phyloP scores from a whole-genome alignment of 2,329 filamentous ascomycete genomes.

The Ophiostoma quercus region DNA sequence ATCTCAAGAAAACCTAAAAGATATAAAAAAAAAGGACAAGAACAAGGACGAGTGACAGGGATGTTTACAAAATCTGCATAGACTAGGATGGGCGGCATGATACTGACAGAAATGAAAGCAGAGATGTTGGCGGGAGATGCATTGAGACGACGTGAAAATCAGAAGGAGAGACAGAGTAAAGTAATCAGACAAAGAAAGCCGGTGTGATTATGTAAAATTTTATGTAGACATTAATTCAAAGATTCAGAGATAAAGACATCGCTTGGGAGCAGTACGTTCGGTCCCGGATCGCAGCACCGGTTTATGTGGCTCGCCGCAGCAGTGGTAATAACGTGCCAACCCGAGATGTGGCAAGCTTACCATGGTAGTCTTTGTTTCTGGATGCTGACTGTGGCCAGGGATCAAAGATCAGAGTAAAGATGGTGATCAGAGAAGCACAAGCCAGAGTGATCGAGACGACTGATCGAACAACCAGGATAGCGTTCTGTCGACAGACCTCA shows the following conservation, averaged over 20 bases:
- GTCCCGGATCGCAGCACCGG: not conserved
- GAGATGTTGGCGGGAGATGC: not conserved
- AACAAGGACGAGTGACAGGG: not conserved
- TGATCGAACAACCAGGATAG: not conserved
- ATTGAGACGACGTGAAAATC: too few species aligned
- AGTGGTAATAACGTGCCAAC: not conserved
- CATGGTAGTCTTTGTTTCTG: not conserved
- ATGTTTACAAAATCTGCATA: constrained; percentile 1
- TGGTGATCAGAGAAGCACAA: not conserved
- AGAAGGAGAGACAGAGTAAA: too few species aligned
- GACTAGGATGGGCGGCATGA: not conserved
- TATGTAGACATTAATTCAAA: not conserved
- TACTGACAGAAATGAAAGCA: not conserved
- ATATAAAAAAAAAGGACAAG: not conserved
- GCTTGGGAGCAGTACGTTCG: not conserved
- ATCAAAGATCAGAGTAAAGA: not conserved
- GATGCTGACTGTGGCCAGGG: not conserved
- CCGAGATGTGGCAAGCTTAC: not conserved
- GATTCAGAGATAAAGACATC: not conserved
- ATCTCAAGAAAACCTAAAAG: not conserved
- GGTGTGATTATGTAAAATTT: not conserved
- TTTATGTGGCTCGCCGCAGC: not conserved
- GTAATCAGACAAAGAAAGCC: too few species aligned
- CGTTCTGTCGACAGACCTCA: not conserved
- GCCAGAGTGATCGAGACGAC: not conserved